A percentile compares a stretch with the other conserved stretches of the same genome.
Evolutionary conservation across 805 yeast genomes (phyloP).

Genomic region (Priceomyces fermenticarens): DNA sequence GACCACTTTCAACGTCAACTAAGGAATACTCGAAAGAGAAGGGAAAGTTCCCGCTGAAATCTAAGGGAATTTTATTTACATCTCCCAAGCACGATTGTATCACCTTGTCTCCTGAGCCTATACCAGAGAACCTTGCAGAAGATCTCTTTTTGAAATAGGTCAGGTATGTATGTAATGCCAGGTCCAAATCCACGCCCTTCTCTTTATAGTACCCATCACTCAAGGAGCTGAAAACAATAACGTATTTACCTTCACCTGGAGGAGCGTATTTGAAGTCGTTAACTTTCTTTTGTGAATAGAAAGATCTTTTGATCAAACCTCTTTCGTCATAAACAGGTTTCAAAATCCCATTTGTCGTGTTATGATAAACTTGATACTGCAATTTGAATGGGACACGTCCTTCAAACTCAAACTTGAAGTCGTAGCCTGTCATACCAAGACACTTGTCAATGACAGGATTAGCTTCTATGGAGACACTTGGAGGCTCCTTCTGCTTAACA

Average conservation of each 20-base stretch:
- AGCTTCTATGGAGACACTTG: conserved; percentile 41
- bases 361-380: conserved; percentile 56
- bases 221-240: conserved; percentile 63
- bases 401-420: conserved; percentile 62
- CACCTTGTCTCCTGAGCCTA: conserved; percentile 11
- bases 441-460: conserved; percentile 77
- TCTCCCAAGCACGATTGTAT: conserved; percentile 30
- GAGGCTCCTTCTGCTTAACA: conserved; percentile 33
- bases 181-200: conserved; percentile 28
- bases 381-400: conserved; percentile 85
- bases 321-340: conserved; percentile 30
- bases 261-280: conserved; percentile 66
- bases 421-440: conserved; percentile 84
- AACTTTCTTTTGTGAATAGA: conserved; percentile 23
- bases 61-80: conserved; percentile 44
- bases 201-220: conserved; percentile 60
- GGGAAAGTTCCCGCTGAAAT: conserved; percentile 78
- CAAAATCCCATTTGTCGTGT: conserved; percentile 26
- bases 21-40: conserved; percentile 68
- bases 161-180: conserved; percentile 50
- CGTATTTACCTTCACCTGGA: conserved; percentile 74
- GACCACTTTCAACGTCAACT: conserved; percentile 38
- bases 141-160: conserved; percentile 75
- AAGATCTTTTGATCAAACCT: conserved; percentile 23
- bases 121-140: conserved; percentile 27